Conservation (phyloP, 2,329 filamentous ascomycete genomes). For the Ceratocystis cubensis region DNA sequence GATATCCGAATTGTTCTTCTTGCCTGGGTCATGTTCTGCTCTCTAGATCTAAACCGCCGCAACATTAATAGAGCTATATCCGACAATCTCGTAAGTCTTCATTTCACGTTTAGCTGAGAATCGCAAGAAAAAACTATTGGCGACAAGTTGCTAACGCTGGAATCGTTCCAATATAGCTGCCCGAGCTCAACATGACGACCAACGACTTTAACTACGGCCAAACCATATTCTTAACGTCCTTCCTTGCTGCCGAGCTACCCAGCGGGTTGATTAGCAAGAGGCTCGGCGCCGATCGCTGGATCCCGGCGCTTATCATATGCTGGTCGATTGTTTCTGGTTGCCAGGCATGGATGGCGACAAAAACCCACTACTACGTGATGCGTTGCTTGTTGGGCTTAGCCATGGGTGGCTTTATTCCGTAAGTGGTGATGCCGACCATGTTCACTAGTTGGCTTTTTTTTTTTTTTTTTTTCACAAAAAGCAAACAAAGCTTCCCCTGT, state of each 20-base stretch:
- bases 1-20: slow-evolving; percentile 21
- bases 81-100: slow-evolving; percentile 28
- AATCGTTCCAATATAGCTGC: slow-evolving; percentile 24
- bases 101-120: slow-evolving; percentile 14
- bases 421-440: slow-evolving; percentile 22
- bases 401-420: slow-evolving; percentile 41
- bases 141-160: neutral
- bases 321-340: slow-evolving; percentile 33
- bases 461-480: neutral
- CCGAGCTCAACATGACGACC: slow-evolving; percentile 32
- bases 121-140: neutral
- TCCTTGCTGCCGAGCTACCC: slow-evolving; percentile 37
- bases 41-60: slow-evolving; percentile 35
- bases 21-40: slow-evolving; percentile 38
- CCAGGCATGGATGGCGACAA: slow-evolving; percentile 30
- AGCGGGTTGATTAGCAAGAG: slow-evolving; percentile 40
- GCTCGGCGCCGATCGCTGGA: slow-evolving; percentile 37
- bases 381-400: slow-evolving; percentile 35
- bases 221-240: slow-evolving; percentile 34
- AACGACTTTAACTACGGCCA: slow-evolving; percentile 37
- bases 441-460: neutral
- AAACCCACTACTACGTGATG: slow-evolving; percentile 32
- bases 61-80: slow-evolving; percentile 36
- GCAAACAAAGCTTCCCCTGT: too few relatives aligned
- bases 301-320: slow-evolving; percentile 32